phyloP scores from a whole-genome alignment of 768 basidiomycete genomes.

The Lyophyllum decastes region DNA sequence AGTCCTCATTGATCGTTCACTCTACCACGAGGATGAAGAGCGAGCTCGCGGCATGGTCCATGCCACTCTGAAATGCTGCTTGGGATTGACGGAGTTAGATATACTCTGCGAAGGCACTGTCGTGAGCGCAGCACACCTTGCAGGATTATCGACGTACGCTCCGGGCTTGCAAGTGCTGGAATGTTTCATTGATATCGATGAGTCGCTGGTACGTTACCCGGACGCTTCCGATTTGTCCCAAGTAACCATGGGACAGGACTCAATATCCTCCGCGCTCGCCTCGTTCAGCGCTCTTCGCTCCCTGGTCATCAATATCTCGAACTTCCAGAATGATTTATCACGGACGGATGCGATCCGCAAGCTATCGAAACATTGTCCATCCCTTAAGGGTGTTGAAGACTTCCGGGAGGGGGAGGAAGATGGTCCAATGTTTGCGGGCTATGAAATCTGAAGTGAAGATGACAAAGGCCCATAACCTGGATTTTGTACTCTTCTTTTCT shows the following conservation, averaged over 20 bases:
- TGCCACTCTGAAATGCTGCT: not conserved
- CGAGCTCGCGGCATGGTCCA: not conserved
- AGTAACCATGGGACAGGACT: not conserved
- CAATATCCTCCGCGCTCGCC: not conserved
- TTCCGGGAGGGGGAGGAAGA: not conserved
- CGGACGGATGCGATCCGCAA: not conserved
- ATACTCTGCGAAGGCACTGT: not conserved
- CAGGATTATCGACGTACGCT: not conserved
- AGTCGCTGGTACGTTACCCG: not conserved
- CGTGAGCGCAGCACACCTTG: not conserved
- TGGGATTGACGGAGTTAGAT: not conserved
- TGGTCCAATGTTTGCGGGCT: not conserved
- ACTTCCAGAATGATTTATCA: not conserved
- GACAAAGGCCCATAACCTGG: no score
- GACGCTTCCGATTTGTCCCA: not conserved
- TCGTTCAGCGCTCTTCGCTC: not conserved
- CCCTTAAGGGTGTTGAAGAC: not conserved
- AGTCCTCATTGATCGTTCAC: not conserved
- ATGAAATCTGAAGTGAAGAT: not conserved
- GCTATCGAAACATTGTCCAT: not conserved
- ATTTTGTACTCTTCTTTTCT: no score
- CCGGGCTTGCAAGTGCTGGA: not conserved
- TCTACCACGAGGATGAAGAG: not conserved
- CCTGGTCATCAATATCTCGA: not conserved
- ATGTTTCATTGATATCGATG: not conserved